Conservation (phyloP, 164 flowering plant species). For the Tetracentron sinense region DNA sequence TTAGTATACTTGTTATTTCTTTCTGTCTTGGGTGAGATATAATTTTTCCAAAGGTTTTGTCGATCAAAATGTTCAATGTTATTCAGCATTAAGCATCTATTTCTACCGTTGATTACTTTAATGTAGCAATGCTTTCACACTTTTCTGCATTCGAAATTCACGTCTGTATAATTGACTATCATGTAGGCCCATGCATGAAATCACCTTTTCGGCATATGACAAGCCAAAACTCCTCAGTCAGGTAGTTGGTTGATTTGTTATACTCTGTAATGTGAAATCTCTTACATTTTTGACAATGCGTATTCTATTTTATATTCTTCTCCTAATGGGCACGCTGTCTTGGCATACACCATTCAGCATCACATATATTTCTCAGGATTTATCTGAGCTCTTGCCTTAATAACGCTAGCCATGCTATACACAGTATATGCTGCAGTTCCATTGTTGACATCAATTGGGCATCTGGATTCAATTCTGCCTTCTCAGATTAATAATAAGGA, state of each 20-base stretch:
- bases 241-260: slow-evolving; percentile 16
- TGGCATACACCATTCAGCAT: neutral
- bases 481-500: too few relatives aligned
- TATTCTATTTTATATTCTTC: neutral
- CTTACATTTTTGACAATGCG: neutral
- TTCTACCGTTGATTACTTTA: neutral
- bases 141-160: neutral
- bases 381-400: neutral
- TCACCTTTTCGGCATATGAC: slow-evolving; percentile 37
- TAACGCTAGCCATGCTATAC: neutral
- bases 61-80: neutral
- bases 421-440: neutral
- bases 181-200: slow-evolving; percentile 41
- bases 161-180: slow-evolving; percentile 3
- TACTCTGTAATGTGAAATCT: too few relatives aligned
- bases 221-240: slow-evolving; percentile 39
- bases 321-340: neutral
- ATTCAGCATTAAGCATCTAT: neutral
- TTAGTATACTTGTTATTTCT: neutral
- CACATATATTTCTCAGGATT: neutral
- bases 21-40: too few relatives aligned
- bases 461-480: neutral
- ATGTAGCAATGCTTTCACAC: too few relatives aligned
- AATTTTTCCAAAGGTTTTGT: neutral
- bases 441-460: neutral